phyloP scores from a whole-genome alignment of 768 basidiomycete genomes.

The Mycena belliarum region DNA sequence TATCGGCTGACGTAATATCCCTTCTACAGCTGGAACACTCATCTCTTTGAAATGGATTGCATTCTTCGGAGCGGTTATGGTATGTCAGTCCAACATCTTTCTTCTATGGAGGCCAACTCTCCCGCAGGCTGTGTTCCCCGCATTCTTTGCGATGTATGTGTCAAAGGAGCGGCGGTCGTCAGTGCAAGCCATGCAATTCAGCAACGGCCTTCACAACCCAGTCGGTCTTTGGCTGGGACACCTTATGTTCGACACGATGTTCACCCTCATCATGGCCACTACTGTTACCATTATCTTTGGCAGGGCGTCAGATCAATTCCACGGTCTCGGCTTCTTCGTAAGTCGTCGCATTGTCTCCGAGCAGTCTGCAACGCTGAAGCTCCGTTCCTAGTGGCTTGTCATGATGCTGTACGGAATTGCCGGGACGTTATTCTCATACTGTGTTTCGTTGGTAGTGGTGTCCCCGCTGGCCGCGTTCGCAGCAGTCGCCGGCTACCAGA shows the following conservation, averaged over 20 bases:
- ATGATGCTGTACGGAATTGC: conserved; percentile 71
- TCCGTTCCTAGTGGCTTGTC: conserved; percentile 58
- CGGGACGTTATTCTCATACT: conserved; percentile 70
- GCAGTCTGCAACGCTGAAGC: conserved; percentile 1
- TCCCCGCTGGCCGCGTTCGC: conserved; percentile 78
- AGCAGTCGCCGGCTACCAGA: conserved; percentile 68
- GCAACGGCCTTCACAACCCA: conserved; percentile 72
- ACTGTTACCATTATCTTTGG: conserved; percentile 66
- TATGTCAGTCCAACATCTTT: conserved; percentile 24
- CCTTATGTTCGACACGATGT: conserved; percentile 69
- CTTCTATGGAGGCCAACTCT: neutral
- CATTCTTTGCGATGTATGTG: conserved; percentile 79
- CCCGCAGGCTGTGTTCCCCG: conserved; percentile 70
- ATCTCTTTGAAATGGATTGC: conserved; percentile 70
- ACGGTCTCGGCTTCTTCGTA: conserved; percentile 67
- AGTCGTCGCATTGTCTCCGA: conserved; percentile 20
- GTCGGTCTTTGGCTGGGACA: conserved; percentile 80
- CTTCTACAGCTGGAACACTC: conserved; percentile 46
- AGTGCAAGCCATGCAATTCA: conserved; percentile 82
- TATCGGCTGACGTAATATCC: neutral
- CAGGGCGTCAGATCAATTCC: conserved; percentile 58
- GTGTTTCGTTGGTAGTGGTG: conserved; percentile 55
- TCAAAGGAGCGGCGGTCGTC: conserved; percentile 69
- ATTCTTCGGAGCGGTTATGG: conserved; percentile 76
- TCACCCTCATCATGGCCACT: conserved; percentile 59